These are phyloP conservation scores for Cutaneotrichosporon dermatis DNA, from an alignment of 1,284 basidiomycete genomes.

Conservation along the genomic window DNA sequence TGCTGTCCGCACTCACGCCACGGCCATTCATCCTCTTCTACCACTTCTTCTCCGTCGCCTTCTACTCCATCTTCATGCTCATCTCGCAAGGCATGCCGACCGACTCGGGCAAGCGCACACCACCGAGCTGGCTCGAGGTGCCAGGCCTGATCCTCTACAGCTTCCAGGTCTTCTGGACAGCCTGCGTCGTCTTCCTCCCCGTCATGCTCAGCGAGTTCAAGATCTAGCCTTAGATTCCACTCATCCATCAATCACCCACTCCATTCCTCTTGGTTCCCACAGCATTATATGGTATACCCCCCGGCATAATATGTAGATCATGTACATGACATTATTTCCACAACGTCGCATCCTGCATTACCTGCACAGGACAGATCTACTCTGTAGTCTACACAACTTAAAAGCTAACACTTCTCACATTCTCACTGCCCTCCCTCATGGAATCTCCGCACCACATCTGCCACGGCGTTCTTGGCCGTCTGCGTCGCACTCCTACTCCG, in stretches of 20 bases:
- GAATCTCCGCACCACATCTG: constrained; percentile 41
- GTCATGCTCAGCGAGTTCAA: constrained; percentile 77
- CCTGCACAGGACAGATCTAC: too few relatives aligned
- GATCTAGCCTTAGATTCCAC: neutral
- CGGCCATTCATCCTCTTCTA: constrained; percentile 72
- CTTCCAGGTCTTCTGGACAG: constrained; percentile 71
- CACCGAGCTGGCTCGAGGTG: constrained; percentile 57
- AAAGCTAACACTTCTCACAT: too few relatives aligned
- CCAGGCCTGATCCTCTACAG: constrained; percentile 59
- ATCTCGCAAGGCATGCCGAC: constrained; percentile 62
- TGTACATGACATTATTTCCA: constrained; percentile 5
- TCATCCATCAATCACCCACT: neutral
- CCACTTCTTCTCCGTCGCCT: constrained; percentile 93
- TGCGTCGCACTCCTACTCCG: constrained; percentile 39
- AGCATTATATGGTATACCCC: constrained; percentile 1
- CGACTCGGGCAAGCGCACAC: constrained; percentile 7
- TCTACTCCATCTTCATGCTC: constrained; percentile 85
- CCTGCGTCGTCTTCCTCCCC: constrained; percentile 77
- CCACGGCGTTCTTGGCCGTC: constrained; percentile 45
- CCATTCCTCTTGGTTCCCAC: too few relatives aligned
- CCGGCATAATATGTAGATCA: constrained; percentile 4
- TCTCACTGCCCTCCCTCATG: constrained; percentile 1
- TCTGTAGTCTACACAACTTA: too few relatives aligned
- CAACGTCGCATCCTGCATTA: neutral
- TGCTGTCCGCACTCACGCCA: constrained; percentile 68